Base-by-base conservation (phyloP, 177 flowering plant genomes). In the Vitis hybrid region DNA sequence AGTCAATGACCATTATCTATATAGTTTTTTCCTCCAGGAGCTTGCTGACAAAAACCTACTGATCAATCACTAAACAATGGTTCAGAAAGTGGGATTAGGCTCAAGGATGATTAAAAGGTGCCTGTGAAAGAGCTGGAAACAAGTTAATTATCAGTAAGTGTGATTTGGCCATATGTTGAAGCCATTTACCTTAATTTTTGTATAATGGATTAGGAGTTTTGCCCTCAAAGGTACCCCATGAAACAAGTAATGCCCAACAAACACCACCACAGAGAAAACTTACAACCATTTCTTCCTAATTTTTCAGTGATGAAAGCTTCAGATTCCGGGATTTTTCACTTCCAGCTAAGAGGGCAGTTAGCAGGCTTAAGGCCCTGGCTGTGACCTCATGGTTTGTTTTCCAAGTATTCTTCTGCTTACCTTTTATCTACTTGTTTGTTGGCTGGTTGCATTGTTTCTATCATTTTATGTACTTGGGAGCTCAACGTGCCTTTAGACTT, bases 331-430 rank as follows among this genome's bases (percentile, higher is more conserved):
- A 15, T 52, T 10, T n/a, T 13, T 61, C 74, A 53, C 77, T 75
- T 69, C 26, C 52, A 60, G 66, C 69, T 72, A 68, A 72, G 61
- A 66, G 67, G 65, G 79, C 70, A 65, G 79, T 72, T 69, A 65
- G 68, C 53, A 50, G 49, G 22, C 49, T 60, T 52, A 15, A 50
- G 60, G 48, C 62, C n/a, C 51, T 72, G 60, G 66, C 72, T 60
- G 70, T 68, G 65, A 70, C 56, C 70, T 65, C 65, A 48, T 64
- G 74, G 77, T 66, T 77, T 70, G 61, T 51, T 62, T 70, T 68
- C 45, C 39, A 18, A 65, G 72, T 61, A 60, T 21, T 62, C 10
- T 77, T 77, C 69, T 77, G 77, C 67, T 73, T 66, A 74, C 80
- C 68, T 66, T 62, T 62, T 67, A 66, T 68, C 72, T 48, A 1